Base-by-base conservation (phyloP, 1,284 basidiomycete species). In the Rhodotorula sp. region DNA sequence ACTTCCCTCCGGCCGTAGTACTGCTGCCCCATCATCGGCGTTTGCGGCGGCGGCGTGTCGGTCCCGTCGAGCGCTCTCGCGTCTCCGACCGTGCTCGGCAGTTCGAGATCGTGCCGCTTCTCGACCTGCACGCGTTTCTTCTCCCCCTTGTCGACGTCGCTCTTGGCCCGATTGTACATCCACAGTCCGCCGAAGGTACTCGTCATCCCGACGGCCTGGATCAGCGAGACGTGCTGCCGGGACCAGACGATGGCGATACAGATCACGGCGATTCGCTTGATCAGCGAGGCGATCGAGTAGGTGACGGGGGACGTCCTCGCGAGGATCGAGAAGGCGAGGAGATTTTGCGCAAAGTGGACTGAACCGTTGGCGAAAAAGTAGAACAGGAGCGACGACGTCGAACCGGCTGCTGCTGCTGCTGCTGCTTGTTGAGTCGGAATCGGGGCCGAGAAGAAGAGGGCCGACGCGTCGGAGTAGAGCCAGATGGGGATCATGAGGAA, bases 171-270 rank as follows among this genome's bases (percentile, higher is more conserved):
- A 84, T 99, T 97, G 84, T 99, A 99, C 89, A 98, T 89, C 85
- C 90, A 98, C 56, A 99, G 83, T 0, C 97, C 97, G 23, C 87
- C 83, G 78, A 94, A 97, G 0, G 97, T 97, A 82, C 97, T 83
- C 34, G 84, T 84, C 80, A 99, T 99, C 26, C 97, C 97, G 57
- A 85, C 77, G 3, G 86, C 93, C 82, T 99, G 97, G 16, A 97
- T 80, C 8, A 86, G 86, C 74, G 95, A 90, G 5, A 99, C 89
- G 26, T 85, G 81, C 83, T 99, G 96, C 69, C 87, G 89, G 84
- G 98, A 99, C 96, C 96, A 99, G 64, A 95, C 84, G 80, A 99
- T 93, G 46, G 97, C 96, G 76, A 98, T 90, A 82, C 93, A 94
- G 79, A 99, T 99, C 78, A 99, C 97, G 59, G 91, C 93, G 68